Evolutionary conservation across 2,329 filamentous ascomycete species (phyloP), one percentile per base, ranked within the genome.

Genomic region (Metarhizium brunneum): DNA sequence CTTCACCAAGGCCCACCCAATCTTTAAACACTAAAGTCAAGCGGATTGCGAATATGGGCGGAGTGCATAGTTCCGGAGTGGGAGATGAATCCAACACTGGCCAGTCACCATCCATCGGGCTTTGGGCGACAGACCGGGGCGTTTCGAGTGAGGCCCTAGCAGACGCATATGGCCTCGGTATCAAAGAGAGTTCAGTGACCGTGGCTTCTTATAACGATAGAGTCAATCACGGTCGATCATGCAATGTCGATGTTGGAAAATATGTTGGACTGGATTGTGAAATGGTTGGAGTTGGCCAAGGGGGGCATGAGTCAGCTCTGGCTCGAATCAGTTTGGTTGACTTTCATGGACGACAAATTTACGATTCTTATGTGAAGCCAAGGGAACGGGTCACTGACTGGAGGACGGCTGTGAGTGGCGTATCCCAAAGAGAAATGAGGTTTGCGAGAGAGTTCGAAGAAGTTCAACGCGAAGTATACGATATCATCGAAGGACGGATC

Each of bases 221-320:
- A 48, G 73, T 85, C 58, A 89, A 90, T 65, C 79, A 82, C 48
- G 87, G 87, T 1, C 73, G 84, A 3, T 79, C 81, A 2, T 69
- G 75, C 29, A 82, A 79, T 6, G 73, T 87, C 40, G 82, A 90
- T 54, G 75, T 92, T 20, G 94, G 92, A 53, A 95, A 94, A 77
- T 99, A 95, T 69, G 75, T 99, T 47, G 88, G 89, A 20, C 83
- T 99, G 50, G 94, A 99, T 74, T 99, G 94, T 71, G 94, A 99
- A 73, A 99, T 99, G 94, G 94, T 99, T 30, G 94, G 92, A 50
- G 83, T 95, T 13, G 88, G 87, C 0, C 81, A 82, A 1, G 83
- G 83, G 52, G 81, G 83, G 25, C 78, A 86, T 60, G 81, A 85
- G 66, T 91, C 90, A 40, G 85, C 84, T 0, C 81, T 99, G 48